Evolutionary conservation across 805 yeast species (phyloP), one percentile per base, ranked within the genome.

Genomic region (Candida suzukii): DNA sequence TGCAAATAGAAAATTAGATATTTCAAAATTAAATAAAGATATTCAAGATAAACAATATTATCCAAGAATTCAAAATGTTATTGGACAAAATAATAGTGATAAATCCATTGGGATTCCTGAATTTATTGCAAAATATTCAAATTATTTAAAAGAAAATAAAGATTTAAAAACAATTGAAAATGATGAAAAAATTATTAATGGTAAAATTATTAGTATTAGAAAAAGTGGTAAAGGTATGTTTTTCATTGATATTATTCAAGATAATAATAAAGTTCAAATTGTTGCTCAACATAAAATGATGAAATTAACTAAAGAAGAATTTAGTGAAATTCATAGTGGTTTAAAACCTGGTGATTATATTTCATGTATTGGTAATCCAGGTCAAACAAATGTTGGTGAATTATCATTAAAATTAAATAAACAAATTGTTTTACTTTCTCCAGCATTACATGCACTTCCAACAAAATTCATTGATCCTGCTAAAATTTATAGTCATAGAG

Each of bases 301-400:
- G 63, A 63, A 59, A 0, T 27, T 73, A 7, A 46, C 64, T 1
- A 66, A 61, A 19, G 73, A 66, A 0, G 69, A 68, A 32, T 80
- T 78, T 46, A 52, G 54, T 4, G 46, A 41, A 1, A 21, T 45
- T 1, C 78, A 73, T 49, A 56, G 57, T 4, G 55, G 63, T 25
- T 61, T 88, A 31, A 68, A 81, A 37, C 73, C 73, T 19, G 96
- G 96, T 0, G 99, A 91, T 54, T 73, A 71, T 35, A 63, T 91
- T 3, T 63, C 75, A 8, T 76, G 81, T 20, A 52, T 61, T 3
- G 99, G 99, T 0, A 56, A 50, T 20, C 88, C 96, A 0, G 86
- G 91, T 21, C 57, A 73, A 3, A 86, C 97, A 0, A 78, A 80
- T 41, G 76, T 78, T 3, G 93, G 91, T 0, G 95, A 90, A 48